A percentile compares a stretch with the other conserved stretches of the same genome.
Evolutionary conservation across 306 rosid species (phyloP).

Genomic region (Quercus parvula): DNA sequence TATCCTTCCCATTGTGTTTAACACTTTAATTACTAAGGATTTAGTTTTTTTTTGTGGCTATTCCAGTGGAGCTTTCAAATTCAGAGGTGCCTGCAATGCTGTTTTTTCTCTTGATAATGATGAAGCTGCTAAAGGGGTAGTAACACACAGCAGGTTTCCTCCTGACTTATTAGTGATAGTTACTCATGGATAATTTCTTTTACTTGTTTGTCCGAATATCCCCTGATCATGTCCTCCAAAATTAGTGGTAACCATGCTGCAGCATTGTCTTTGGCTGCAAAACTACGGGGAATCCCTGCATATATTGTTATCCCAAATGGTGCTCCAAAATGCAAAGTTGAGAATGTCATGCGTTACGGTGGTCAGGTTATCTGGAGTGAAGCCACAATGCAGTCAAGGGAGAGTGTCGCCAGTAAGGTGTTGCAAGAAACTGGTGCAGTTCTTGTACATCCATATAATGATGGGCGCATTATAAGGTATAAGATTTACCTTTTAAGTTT

Average conservation of each 20-base stretch:
- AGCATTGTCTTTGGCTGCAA: constrained; percentile 94
- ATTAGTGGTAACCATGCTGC: constrained; percentile 95
- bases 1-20: background rate
- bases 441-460: constrained; percentile 81
- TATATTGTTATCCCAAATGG: constrained; percentile 74
- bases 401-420: constrained; percentile 55
- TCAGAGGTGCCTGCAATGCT: constrained; percentile 95
- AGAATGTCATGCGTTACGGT: constrained; percentile 77
- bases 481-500: background rate
- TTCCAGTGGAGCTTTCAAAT: constrained; percentile 79
- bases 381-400: constrained; percentile 63
- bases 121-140: constrained; percentile 81
- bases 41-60: constrained; percentile 15
- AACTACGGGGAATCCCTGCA: constrained; percentile 78
- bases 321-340: constrained; percentile 85
- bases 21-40: background rate
- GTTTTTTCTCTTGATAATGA: constrained; percentile 69
- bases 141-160: constrained; percentile 91
- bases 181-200: background rate
- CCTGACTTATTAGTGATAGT: constrained; percentile 18
- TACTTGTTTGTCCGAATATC: constrained; percentile 9
- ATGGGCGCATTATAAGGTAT: constrained; percentile 76
- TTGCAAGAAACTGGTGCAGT: constrained; percentile 77
- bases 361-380: constrained; percentile 79
- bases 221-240: constrained; percentile 37